Evolutionary conservation across 2,329 filamentous ascomycete species (phyloP).

Genomic region (Amylocarpus encephaloides): DNA sequence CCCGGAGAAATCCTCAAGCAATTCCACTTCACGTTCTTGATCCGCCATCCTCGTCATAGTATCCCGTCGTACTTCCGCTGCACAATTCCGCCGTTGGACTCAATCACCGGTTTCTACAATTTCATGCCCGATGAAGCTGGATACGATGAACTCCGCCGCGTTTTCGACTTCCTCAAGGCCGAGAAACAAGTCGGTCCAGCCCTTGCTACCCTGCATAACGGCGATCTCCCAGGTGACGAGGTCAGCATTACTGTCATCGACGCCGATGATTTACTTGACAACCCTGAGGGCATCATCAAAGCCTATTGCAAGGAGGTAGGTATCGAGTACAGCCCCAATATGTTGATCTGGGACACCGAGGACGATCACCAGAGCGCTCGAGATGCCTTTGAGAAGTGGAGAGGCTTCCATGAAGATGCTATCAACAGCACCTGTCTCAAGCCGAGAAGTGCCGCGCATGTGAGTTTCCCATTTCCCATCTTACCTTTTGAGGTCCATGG

Average conservation of each 20-base stretch:
- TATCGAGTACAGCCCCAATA: conserved; percentile 65
- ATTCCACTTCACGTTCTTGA: conserved; percentile 95
- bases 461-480: conserved; percentile 33
- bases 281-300: conserved; percentile 67
- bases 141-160: conserved; percentile 76
- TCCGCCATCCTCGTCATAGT: conserved; percentile 86
- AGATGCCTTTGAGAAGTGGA: conserved; percentile 90
- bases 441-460: conserved; percentile 57
- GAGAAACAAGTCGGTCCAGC: conserved; percentile 65
- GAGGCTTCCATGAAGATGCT: conserved; percentile 92
- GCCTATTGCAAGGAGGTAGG: conserved; percentile 78
- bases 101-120: conserved; percentile 75
- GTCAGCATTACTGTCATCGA: conserved; percentile 80
- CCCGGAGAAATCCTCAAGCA: conserved; percentile 65
- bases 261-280: conserved; percentile 87
- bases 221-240: conserved; percentile 27
- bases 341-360: conserved; percentile 79
- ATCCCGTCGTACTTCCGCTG: conserved; percentile 95
- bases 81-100: conserved; percentile 78
- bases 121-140: conserved; percentile 87
- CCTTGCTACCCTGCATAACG: conserved; percentile 42
- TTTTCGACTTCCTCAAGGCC: conserved; percentile 78
- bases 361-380: conserved; percentile 63
- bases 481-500: too few relatives aligned
- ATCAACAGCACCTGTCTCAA: conserved; percentile 74